Evolutionary conservation across 2,329 filamentous ascomycete genomes (phyloP).

Genomic region (Rasamsonia emersonii): DNA sequence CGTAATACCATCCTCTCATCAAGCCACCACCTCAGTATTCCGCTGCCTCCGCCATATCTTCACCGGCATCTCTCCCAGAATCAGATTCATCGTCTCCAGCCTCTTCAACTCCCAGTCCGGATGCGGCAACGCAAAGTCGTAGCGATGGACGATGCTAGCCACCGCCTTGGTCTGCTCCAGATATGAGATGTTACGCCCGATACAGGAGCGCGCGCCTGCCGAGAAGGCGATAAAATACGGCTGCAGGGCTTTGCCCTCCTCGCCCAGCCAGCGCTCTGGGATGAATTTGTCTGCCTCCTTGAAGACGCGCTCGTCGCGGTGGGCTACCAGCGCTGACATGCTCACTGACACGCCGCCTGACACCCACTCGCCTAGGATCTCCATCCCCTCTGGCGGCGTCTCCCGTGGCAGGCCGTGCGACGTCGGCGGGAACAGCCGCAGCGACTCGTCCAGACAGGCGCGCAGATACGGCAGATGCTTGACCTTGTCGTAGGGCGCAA

Average conservation of each 20-base stretch:
- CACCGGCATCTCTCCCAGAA: too few species aligned
- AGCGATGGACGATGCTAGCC: too few species aligned
- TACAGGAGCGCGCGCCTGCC: constrained; percentile 26
- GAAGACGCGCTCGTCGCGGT: constrained; percentile 27
- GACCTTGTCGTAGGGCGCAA: constrained; percentile 43
- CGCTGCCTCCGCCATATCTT: too few species aligned
- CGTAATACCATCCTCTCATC: too few species aligned
- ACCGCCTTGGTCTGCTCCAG: constrained; percentile 41
- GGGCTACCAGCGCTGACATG: constrained; percentile 32
- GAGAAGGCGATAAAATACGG: constrained; percentile 32
- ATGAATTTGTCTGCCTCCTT: constrained; percentile 24
- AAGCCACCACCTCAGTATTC: too few species aligned
- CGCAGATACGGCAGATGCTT: constrained; percentile 45
- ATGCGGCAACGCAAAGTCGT: too few species aligned
- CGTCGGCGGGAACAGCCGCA: constrained; percentile 39
- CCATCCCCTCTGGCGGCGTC: constrained; percentile 37
- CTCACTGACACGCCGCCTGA: constrained; percentile 34
- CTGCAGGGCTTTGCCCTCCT: constrained; percentile 26
- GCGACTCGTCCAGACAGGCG: constrained; percentile 44
- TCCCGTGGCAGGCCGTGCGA: constrained; percentile 36
- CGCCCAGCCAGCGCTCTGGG: constrained; percentile 34
- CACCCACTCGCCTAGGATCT: constrained; percentile 22
- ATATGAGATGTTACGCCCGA: constrained; percentile 32
- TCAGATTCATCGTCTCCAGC: too few species aligned
- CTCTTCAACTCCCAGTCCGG: too few species aligned